phyloP scores from a whole-genome alignment of 495 filamentous ascomycete species.

The Tuber magnatum region DNA sequence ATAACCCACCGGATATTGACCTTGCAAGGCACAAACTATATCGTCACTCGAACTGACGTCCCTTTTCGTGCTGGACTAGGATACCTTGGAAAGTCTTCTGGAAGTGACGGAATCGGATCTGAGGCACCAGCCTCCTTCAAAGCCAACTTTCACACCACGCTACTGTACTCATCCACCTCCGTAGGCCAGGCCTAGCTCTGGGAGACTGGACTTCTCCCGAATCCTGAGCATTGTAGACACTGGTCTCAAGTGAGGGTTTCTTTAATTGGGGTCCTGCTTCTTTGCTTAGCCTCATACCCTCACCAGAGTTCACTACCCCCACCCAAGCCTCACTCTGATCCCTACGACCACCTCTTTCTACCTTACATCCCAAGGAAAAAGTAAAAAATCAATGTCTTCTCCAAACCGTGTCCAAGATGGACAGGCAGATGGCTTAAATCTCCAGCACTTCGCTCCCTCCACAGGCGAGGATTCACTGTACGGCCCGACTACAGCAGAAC shows the following conservation, averaged over 20 bases:
- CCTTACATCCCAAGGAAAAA: slow-evolving; percentile 8
- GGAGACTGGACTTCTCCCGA: slow-evolving; percentile 8
- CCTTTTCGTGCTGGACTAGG: slow-evolving; percentile 17
- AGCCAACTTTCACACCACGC: slow-evolving; percentile 8
- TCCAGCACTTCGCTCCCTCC: slow-evolving; percentile 24
- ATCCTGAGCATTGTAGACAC: neutral
- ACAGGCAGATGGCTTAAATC: slow-evolving; percentile 35
- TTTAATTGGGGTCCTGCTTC: slow-evolving; percentile 31
- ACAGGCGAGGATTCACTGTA: slow-evolving; percentile 27
- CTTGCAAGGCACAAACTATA: slow-evolving; percentile 22
- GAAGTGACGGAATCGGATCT: neutral
- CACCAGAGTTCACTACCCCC: slow-evolving; percentile 6
- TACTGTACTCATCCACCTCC: slow-evolving; percentile 6
- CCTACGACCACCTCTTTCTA: slow-evolving; percentile 17
- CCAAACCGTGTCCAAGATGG: slow-evolving; percentile 25
- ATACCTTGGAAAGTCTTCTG: slow-evolving; percentile 14
- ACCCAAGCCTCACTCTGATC: slow-evolving; percentile 24
- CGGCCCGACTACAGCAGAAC: slow-evolving; percentile 21
- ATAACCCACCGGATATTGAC: slow-evolving; percentile 19
- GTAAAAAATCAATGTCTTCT: slow-evolving; percentile 30
- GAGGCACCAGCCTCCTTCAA: slow-evolving; percentile 8
- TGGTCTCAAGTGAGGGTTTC: slow-evolving; percentile 13
- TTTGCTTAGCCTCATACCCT: slow-evolving; percentile 28
- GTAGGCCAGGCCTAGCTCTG: slow-evolving; percentile 10
- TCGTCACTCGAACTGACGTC: slow-evolving; percentile 13